These are phyloP conservation scores for Aspergillus neotritici DNA, from an alignment of 2,329 filamentous ascomycete genomes.

Conservation along the genomic window DNA sequence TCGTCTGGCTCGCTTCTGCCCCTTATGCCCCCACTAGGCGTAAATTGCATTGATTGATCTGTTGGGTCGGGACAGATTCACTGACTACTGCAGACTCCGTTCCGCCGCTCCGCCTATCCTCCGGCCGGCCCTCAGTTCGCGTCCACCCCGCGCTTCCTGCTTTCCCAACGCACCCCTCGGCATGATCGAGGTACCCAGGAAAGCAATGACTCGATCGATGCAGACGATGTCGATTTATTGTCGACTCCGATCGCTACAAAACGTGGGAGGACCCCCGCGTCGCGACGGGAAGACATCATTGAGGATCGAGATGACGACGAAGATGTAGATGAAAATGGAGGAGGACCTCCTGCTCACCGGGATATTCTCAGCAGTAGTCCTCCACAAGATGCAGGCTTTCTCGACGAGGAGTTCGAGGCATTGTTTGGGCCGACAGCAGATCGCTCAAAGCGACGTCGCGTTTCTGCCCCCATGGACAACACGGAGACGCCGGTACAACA, in stretches of 20 bases:
- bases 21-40: constrained; percentile 15
- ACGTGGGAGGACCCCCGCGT: background rate
- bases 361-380: constrained; percentile 12
- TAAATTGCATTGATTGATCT: background rate
- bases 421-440: constrained; percentile 25
- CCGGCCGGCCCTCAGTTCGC: constrained; percentile 28
- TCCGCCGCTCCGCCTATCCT: constrained; percentile 22
- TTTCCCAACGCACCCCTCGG: constrained; percentile 20
- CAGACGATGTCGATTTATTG: constrained; percentile 6
- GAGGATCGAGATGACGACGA: constrained; percentile 20
- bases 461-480: constrained; percentile 13
- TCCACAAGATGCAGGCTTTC: constrained; percentile 2
- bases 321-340: background rate
- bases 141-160: constrained; percentile 28
- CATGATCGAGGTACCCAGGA: constrained; percentile 2
- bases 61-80: background rate
- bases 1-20: background rate
- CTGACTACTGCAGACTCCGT: constrained; percentile 19
- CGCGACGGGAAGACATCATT: constrained; percentile 16
- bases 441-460: constrained; percentile 30
- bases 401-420: constrained; percentile 25
- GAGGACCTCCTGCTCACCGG: too few species aligned
- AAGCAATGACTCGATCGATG: constrained; percentile 18
- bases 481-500: constrained; percentile 3
- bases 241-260: background rate